phyloP scores from a whole-genome alignment of 352 stramenopile genomes.

The Aphanomyces cochlioides region DNA sequence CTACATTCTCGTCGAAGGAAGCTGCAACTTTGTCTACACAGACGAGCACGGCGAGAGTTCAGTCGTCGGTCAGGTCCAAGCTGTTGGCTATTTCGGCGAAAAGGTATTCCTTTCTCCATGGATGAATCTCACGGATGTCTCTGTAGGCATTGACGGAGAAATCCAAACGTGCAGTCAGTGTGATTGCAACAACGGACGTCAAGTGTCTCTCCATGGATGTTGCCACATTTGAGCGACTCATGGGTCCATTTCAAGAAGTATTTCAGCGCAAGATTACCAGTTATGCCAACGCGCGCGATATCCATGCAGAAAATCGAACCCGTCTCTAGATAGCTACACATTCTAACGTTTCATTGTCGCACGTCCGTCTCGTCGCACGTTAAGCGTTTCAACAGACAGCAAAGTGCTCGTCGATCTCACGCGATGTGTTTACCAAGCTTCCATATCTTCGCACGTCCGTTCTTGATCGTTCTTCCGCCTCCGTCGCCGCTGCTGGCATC shows the following conservation, averaged over 20 bases:
- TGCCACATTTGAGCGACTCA: slow-evolving; percentile 27
- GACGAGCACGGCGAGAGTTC: slow-evolving; percentile 18
- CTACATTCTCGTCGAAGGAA: slow-evolving; percentile 25
- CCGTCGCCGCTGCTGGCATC: too few species aligned
- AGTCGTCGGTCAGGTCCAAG: slow-evolving; percentile 1
- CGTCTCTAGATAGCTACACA: neutral
- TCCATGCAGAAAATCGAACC: slow-evolving; percentile 10
- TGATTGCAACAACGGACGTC: slow-evolving; percentile 20
- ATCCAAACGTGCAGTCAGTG: slow-evolving; percentile 29
- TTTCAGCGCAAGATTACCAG: slow-evolving; percentile 25
- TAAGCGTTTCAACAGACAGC: too few species aligned
- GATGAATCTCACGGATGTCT: neutral
- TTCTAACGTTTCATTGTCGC: too few species aligned
- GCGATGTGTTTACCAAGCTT: too few species aligned
- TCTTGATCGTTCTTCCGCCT: too few species aligned
- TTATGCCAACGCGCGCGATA: slow-evolving; percentile 20
- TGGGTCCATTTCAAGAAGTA: slow-evolving; percentile 27
- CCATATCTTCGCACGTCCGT: too few species aligned
- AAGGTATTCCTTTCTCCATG: slow-evolving; percentile 8
- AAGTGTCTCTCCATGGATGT: slow-evolving; percentile 29
- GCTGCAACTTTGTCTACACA: slow-evolving; percentile 26
- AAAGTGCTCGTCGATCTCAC: too few species aligned
- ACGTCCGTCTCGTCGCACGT: too few species aligned
- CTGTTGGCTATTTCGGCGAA: slow-evolving; percentile 29
- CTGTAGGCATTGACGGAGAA: slow-evolving; percentile 28